Base-by-base conservation (phyloP, 208 protist genomes). In the Porcisia hertigi region DNA sequence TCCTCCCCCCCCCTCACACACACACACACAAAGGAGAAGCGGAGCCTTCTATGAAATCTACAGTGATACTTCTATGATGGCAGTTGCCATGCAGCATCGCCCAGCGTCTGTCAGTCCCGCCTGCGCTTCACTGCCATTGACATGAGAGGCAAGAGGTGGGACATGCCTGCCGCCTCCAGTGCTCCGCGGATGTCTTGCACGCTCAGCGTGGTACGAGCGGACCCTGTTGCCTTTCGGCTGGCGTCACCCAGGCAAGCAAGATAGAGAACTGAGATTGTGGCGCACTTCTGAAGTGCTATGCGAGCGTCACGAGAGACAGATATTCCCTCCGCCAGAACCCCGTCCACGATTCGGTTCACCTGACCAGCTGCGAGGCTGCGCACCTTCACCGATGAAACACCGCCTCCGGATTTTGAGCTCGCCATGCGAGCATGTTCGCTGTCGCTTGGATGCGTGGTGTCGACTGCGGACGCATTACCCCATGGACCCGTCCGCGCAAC, bases 261-360 rank as follows among this genome's bases (percentile, higher is more conserved):
- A 47, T 92, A 97, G 11, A 95, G 57, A 18, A 97, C 20, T 6
- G 87, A 81, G 34, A 95, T 75, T 25, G 91, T 88, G 53, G 93
- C 88, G 12, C 80, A 86, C 80, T 97, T 97, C 67, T 97, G 89
- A 25, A 95, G 71, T 1, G 93, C 93, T 23, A 93, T 76, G 30
- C 87, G 85, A 2, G 93, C 91, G 12, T 94, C 89, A 2, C 83
- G 82, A 1, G 93, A 86, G 3, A 95, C 49, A 71, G 88, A 85
- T 80, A 93, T 91, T 0, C 88, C 89, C 36, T 86, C 83, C 3
- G 87, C 89, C n/a, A 94, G 71, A 1, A 83, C 91, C 2, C 69
- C 79, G n/a, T 75, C 73, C 0, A 93, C 86, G 5, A 92, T 66
- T 18, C 89, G 89, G 53, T 91, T 84, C 9, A 97, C 91, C 57